A percentile compares a stretch with the other conserved stretches of the same genome.
Evolutionary conservation across 352 stramenopile species (phyloP).

Genomic region (Pythium sukuiense): DNA sequence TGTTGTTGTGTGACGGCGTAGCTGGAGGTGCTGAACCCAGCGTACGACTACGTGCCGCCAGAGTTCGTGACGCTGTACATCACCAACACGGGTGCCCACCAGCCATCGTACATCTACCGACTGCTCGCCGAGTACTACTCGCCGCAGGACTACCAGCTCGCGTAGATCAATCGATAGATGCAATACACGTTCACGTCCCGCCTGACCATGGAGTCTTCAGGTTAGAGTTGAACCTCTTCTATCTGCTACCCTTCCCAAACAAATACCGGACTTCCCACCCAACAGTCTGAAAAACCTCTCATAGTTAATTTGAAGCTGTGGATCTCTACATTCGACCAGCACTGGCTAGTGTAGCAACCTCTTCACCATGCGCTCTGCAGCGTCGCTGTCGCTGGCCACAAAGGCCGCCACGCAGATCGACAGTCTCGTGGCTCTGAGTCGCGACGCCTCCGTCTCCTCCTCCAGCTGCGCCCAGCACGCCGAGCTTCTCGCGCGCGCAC

Average conservation of each 20-base stretch:
- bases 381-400: slow-evolving; percentile 18
- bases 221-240: background rate
- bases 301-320: slow-evolving; percentile 1
- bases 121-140: slow-evolving; percentile 98
- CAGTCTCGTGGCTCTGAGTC: slow-evolving; percentile 27
- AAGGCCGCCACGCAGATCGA: slow-evolving; percentile 24
- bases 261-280: background rate
- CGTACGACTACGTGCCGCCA: slow-evolving; percentile 97
- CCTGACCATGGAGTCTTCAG: too few species aligned
- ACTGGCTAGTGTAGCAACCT: background rate
- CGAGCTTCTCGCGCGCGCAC: slow-evolving; percentile 29
- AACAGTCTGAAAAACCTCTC: background rate
- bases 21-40: slow-evolving; percentile 95
- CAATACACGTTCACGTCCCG: background rate
- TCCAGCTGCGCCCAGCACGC: slow-evolving; percentile 19
- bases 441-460: slow-evolving; percentile 13
- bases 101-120: slow-evolving; percentile 98
- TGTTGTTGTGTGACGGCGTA: slow-evolving; percentile 27
- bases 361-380: slow-evolving; percentile 19
- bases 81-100: slow-evolving; percentile 97
- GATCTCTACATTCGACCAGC: background rate
- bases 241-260: background rate
- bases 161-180: slow-evolving; percentile 29
- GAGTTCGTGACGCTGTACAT: slow-evolving; percentile 97
- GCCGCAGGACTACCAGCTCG: slow-evolving; percentile 93